These are phyloP conservation scores for Halophytophthora batemanensis DNA, from an alignment of 352 stramenopile genomes.

Conservation along the genomic window DNA sequence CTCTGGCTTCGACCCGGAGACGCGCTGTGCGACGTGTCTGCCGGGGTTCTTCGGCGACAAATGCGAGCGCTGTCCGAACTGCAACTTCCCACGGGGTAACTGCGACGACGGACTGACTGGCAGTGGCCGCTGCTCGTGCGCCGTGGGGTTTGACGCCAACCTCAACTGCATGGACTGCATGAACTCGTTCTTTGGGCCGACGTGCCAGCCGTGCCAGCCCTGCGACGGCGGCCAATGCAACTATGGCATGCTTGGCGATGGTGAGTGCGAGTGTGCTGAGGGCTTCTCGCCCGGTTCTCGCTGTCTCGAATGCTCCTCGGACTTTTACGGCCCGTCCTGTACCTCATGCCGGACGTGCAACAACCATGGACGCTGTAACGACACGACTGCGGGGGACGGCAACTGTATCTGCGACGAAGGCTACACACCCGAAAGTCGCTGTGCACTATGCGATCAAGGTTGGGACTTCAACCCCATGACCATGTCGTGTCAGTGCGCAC, in stretches of 20 bases:
- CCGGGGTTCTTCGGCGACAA: constrained; percentile 67
- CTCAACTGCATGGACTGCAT: constrained; percentile 85
- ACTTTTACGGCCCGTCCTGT: constrained; percentile 77
- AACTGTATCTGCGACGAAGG: constrained; percentile 82
- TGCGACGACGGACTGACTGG: constrained; percentile 81
- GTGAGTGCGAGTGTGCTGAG: constrained; percentile 75
- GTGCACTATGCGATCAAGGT: constrained; percentile 74
- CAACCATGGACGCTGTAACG: constrained; percentile 77
- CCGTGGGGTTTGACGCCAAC: constrained; percentile 70
- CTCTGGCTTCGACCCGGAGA: constrained; percentile 72
- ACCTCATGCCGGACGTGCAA: constrained; percentile 82
- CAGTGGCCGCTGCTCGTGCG: constrained; percentile 81
- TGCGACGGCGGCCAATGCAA: constrained; percentile 82
- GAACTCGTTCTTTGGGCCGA: constrained; percentile 70
- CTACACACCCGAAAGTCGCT: constrained; percentile 72
- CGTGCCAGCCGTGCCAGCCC: constrained; percentile 71
- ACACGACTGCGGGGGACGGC: constrained; percentile 61
- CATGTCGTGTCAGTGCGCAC: constrained; percentile 84
- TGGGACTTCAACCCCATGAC: constrained; percentile 88
- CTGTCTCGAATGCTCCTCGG: constrained; percentile 69
- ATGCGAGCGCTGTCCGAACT: constrained; percentile 72
- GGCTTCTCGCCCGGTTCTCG: constrained; percentile 70
- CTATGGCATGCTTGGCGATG: constrained; percentile 71
- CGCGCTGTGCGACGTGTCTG: constrained; percentile 75
- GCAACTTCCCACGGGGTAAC: constrained; percentile 83